Base-by-base conservation (phyloP, 2,329 filamentous ascomycete species). In the Ceratocystis harringtonii region DNA sequence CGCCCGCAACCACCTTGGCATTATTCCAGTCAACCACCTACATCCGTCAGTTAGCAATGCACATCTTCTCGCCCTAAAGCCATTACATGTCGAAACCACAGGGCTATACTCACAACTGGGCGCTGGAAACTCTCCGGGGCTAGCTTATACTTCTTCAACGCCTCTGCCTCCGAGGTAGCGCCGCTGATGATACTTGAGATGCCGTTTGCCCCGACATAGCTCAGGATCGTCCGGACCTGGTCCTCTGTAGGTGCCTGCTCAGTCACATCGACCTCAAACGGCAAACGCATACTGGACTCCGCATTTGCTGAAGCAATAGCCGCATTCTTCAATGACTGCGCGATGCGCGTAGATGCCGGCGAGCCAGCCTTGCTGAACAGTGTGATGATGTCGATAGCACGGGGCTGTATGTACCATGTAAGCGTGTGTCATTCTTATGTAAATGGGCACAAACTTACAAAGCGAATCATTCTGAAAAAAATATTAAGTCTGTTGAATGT, bases 11-110 rank as follows among this genome's bases (percentile, higher is more conserved):
- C 60, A 86, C 92, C 74, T 85, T 88, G 69, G 92, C 94, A 74
- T 92, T 92, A 73, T 88, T 90, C 94, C 94, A 97, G 74, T 97
- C 92, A 63, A 97, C 92, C 67, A 87, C 77, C 82, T 80, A 69
- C 32, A 44, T 25, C 48, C 43, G 3, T 48, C 17, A 68, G 68
- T 67, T 48, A 63, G 58, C 57, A 41, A 41, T 58, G 64, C 68
- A 22, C 12, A 48, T 57, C 30, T 5, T 30, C 19, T 28, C 25
- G 4, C 19, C 50, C 28, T 15, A 12, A 3, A 5, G 10, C 50
- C 50, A 25, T 25, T 15, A 55, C 50, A 5, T 6, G 1, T 19
- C 50, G 6, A 48, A 45, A 60, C 12, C 10, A 3, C 1, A 5
- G 36, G 10, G 36, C 36, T 41, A 12, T 44, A 81, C 87, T 72